Conservation (phyloP, 2,329 filamentous ascomycete genomes). For the Teratosphaeria zuluensis region DNA sequence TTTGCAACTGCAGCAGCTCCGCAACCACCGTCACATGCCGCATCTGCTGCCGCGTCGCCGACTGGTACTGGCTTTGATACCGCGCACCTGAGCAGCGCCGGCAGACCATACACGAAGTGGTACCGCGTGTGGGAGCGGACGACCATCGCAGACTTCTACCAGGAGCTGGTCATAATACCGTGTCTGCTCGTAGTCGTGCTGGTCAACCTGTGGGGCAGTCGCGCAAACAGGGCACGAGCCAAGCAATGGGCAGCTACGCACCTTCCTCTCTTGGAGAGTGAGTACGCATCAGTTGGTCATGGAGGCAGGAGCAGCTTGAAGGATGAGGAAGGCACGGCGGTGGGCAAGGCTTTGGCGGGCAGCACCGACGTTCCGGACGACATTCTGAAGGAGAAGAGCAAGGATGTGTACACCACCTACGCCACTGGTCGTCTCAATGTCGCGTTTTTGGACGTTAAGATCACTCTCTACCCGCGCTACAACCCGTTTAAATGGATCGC, state of each 20-base stretch:
- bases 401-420: constrained; percentile 79
- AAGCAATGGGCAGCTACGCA: constrained; percentile 71
- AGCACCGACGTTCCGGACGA: constrained; percentile 42
- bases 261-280: constrained; percentile 59
- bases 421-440: constrained; percentile 87
- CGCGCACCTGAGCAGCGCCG: constrained; percentile 32
- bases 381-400: constrained; percentile 73
- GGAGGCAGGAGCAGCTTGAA: constrained; percentile 36
- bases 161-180: constrained; percentile 72
- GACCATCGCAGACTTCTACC: constrained; percentile 71
- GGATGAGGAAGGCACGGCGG: constrained; percentile 19
- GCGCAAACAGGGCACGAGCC: constrained; percentile 70
- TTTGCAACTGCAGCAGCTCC: constrained; percentile 73
- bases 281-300: constrained; percentile 85
- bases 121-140: constrained; percentile 94
- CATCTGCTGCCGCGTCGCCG: constrained; percentile 35
- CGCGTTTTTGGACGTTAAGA: constrained; percentile 77
- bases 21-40: constrained; percentile 40
- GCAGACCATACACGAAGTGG: constrained; percentile 77
- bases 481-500: constrained; percentile 62
- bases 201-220: constrained; percentile 72
- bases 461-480: constrained; percentile 75
- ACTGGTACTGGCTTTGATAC: constrained; percentile 22
- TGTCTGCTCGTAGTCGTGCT: constrained; percentile 65
- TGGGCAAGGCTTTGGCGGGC: constrained; percentile 29